Base-by-base conservation (phyloP, 108 stramenopile species). In the Fragilaria crotonensis region DNA sequence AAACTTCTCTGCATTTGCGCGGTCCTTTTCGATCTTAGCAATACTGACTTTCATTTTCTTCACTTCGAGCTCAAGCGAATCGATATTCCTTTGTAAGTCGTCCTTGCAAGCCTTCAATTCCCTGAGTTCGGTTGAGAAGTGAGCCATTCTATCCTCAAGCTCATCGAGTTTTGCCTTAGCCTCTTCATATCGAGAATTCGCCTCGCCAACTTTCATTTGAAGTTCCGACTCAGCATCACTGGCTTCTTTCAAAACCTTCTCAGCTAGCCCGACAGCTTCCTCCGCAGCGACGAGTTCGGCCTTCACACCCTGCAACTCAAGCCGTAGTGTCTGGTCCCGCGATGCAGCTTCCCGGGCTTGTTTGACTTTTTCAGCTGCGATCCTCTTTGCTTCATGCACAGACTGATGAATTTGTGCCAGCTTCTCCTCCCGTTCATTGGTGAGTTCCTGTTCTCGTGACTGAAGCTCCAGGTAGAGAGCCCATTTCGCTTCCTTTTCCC, bases 41-140 rank as follows among this genome's bases (percentile, higher is more conserved):
- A 93, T 81, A 29, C 70, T 48, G 48, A 90, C 73, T 4, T 70
- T 66, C 30, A 94, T 54, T 65, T 97, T 97, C 75, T 96, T 96
- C 4, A 73, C 83, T 60, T 97, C 94, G 51, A 97, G 62, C 52
- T 78, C 76, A 53, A 75, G 72, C 22, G 70, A 67, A 62, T 94
- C 87, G 20, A 83, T 76, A 31, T 76, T 81, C 61, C 89, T 83
- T 18, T 72, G 45, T 4, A 87, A 60, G 45, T 45, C 41, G 5
- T 72, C 57, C 45, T 76, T 82, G 30, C 81, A 76, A 45, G 66
- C 77, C 23, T 70, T 73, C 25, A 96, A 58, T 5, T 57, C 52
- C 25, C 66, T 66, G 2, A 98, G 74, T 25, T 91, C 83, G n/a
- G 84, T 60, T n/a, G 90, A 89, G 44, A 72, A 85, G 31, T 80